Conservation (phyloP, 2,329 filamentous ascomycete genomes). For the Cladorrhinum sp. region DNA sequence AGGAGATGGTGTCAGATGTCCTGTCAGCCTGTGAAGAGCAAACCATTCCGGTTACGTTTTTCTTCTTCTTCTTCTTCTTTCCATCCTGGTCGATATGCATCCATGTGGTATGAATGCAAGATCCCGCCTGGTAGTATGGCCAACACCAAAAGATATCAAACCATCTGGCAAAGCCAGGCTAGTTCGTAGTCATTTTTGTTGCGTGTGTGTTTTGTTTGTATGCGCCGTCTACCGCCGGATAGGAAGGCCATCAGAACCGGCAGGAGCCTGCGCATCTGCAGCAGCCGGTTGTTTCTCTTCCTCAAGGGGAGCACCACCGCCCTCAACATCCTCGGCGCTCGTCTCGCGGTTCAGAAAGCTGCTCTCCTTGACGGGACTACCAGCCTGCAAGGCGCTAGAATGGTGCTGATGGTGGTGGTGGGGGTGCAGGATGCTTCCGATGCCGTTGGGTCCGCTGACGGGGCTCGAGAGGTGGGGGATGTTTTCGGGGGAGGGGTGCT, state of each 20-base stretch:
- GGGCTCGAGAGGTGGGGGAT: conserved; percentile 84
- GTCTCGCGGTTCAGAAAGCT: conserved; percentile 83
- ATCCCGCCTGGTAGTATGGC: no score
- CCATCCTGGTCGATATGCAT: no score
- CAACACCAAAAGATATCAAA: no score
- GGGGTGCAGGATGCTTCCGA: conserved; percentile 43
- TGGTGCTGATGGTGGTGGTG: conserved; percentile 42
- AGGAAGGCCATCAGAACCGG: conserved; percentile 52
- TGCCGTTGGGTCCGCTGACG: conserved; percentile 40
- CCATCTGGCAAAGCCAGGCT: no score
- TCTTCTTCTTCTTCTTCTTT: no score
- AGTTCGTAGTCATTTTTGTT: not conserved
- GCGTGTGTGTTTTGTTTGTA: not conserved
- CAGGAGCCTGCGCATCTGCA: not conserved
- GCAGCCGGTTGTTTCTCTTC: conserved; percentile 23
- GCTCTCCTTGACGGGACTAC: conserved; percentile 86
- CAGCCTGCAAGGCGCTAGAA: conserved; percentile 50
- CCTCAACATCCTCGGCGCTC: conserved; percentile 56
- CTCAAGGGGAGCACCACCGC: conserved; percentile 1
- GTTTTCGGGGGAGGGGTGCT: conserved; percentile 92
- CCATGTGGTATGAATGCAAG: no score
- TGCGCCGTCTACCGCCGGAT: conserved; percentile 53
- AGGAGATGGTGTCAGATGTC: not conserved
- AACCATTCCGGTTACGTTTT: not conserved
- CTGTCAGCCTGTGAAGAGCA: not conserved